Evolutionary conservation across 1,139 yeast species (phyloP), one percentile per base, ranked within the genome.

Genomic region (Hyphopichia fennica): DNA sequence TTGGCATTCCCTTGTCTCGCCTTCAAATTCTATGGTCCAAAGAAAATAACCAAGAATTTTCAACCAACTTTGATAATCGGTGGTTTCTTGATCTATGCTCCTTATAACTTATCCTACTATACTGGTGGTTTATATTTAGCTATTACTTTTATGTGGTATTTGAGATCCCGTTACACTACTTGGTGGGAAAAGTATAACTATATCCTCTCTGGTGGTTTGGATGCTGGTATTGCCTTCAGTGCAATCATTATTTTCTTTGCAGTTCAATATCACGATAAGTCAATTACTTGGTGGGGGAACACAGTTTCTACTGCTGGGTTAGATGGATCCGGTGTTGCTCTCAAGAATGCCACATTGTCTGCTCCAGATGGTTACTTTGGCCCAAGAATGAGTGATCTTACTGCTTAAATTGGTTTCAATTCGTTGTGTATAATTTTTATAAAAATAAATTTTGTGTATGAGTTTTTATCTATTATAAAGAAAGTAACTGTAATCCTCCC

Each of bases 171-270:
- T 43, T 77, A 68, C 54, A 51, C 63, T 28, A 61, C 72, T 19
- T 76, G 84, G 82, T 81, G 83, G 81, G 75, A 73, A 44, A 79
- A 76, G 60, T 82, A 81, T 61, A 79, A 73, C 51, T 82, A 79
- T 58, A 67, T 81, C 33, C 60, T 81, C 20, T 62, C 77, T 14
- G 67, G 75, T 32, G 82, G 76, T 11, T 56, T 80, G 44, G 58
- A 65, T 20, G 77, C 83, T 7, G 85, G 85, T 34, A 67, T 78
- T 34, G 84, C 83, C 0, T 71, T 77, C 44, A 54, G 73, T 42
- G 73, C 76, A 2, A 60, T 78, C 34, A 65, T 81, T 39, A 75
- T 81, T 38, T 81, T 79, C 63, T 79, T 81, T 52, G 71, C 81
- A 4, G 80, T 78, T 15, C 76, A 74, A 50, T 76, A 68, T 48